Evolutionary conservation across 2,329 filamentous ascomycete genomes (phyloP), one percentile per base, ranked within the genome.

Genomic region (Exserohilum turcica): DNA sequence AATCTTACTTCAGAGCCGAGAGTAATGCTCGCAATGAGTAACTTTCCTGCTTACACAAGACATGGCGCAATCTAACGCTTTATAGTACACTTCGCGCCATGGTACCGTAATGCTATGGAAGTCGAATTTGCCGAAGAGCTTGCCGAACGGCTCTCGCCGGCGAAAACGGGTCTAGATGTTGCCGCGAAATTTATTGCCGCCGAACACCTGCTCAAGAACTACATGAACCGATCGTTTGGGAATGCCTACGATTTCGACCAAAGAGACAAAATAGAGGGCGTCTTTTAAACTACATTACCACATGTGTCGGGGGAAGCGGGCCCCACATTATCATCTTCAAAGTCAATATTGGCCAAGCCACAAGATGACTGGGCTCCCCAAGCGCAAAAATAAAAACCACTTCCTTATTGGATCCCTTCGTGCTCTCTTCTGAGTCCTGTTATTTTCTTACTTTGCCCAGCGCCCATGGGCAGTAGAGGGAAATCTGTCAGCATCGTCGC

Each of bases 241-340:
- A 87, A 87, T 64, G 82, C 79, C 16, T 87, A 87, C 72, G 79
- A 86, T 65, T 87, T 87, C 62, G 73, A 80, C 49, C 84, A 86
- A 68, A 48, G 53, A 1, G 58, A 71, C 3, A 67, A 59, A 46
- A 53, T 72, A 16, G 60, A 68, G 13, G 61, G 58, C 5, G 27
- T 70, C 2, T 71, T 70, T 39, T 69, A 47, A 44, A 19, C 4
- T 31, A 28, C 32, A 31, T 28, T 8, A 16, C n/a, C 3, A 4
- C 9, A n/a, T 16, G 12, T n/a, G 16, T 39, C 15, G 7, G 1
- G 8, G 13, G 7, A 9, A 3, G 19, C 7, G n/a, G 7, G 15
- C 21, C 10, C 10, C 4, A 2, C 10, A 29, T 12, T 24, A 27
- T 32, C 6, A 33, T 32, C 9, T 31, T 24, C 9, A 37, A 19